Conservation (phyloP, 306 rosid genomes). For the Luffa acutangula region DNA sequence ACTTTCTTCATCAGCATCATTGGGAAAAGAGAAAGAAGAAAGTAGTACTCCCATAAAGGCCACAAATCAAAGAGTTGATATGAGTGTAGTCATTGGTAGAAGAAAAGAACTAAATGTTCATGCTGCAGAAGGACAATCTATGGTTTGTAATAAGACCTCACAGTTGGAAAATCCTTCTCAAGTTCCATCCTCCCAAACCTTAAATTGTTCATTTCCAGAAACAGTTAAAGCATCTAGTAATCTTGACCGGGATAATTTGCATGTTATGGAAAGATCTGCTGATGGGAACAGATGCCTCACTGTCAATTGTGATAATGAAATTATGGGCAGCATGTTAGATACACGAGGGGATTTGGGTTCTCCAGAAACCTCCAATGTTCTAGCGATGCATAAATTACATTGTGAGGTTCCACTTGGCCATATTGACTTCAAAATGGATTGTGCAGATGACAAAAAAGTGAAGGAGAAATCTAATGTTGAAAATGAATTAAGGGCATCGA, state of each 20-base stretch:
- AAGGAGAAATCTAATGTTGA: constrained; percentile 25
- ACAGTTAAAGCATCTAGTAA: constrained; percentile 29
- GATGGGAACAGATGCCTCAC: constrained; percentile 23
- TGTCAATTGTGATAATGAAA: constrained; percentile 34
- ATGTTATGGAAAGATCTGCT: constrained; percentile 16
- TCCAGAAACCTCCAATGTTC: constrained; percentile 33
- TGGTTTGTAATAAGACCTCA: constrained; percentile 12
- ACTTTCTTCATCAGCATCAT: constrained; percentile 17
- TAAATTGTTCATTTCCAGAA: constrained; percentile 5
- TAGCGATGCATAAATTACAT: constrained; percentile 18
- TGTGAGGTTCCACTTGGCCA: constrained; percentile 12
- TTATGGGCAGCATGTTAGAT: constrained; percentile 27
- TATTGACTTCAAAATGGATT: constrained; percentile 22
- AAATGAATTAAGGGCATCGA: constrained; percentile 21
- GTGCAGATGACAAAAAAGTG: constrained; percentile 25
- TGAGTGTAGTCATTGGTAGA: constrained; percentile 18
- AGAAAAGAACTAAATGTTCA: constrained; percentile 24
- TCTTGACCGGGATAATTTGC: constrained; percentile 31
- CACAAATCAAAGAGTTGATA: constrained; percentile 23
- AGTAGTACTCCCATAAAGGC: constrained; percentile 21
- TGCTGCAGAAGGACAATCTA: constrained; percentile 24
- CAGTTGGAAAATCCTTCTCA: constrained; percentile 7
- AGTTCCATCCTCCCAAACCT: constrained; percentile 7
- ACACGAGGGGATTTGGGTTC: constrained; percentile 24
- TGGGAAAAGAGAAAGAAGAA: constrained; percentile 25